Conservation (phyloP, 257 asterid genomes). For the Echites panduratus region DNA sequence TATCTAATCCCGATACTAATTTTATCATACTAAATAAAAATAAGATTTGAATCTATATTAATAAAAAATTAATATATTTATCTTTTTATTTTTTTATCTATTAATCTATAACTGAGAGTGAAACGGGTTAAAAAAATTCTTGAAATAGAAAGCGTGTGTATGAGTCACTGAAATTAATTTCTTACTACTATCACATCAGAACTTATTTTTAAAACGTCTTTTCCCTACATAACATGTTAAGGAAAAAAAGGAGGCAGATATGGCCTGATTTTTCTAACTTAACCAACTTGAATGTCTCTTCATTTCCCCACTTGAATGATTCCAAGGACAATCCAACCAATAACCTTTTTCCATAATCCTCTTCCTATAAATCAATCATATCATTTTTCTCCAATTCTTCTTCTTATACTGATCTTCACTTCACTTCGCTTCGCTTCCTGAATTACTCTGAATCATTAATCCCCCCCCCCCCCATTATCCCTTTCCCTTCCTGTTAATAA, state of each 20-base stretch:
- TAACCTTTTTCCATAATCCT: conserved; percentile 6
- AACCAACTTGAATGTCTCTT: conserved; percentile 18
- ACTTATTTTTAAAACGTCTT: not conserved
- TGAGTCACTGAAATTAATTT: too few species aligned
- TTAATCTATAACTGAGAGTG: too few species aligned
- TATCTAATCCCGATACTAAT: too few species aligned
- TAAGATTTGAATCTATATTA: too few species aligned
- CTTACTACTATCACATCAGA: too few species aligned
- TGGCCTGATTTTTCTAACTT: conserved; percentile 5
- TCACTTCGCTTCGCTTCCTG: not conserved
- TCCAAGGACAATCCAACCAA: conserved; percentile 17
- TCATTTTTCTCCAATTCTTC: not conserved
- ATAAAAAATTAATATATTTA: too few species aligned
- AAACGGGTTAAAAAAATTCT: too few species aligned
- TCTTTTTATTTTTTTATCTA: too few species aligned
- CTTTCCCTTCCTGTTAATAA: not conserved
- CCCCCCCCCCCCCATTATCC: too few species aligned
- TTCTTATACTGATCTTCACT: not conserved
- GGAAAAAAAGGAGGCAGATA: not conserved
- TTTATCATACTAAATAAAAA: too few species aligned
- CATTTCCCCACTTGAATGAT: conserved; percentile 21
- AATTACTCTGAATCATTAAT: not conserved
- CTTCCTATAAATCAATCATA: conserved; percentile 1
- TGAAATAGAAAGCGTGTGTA: too few species aligned
- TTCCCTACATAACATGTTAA: conserved; percentile 12